Evolutionary conservation across 2,329 filamentous ascomycete species (phyloP).

Genomic region (Didymella lethalis): DNA sequence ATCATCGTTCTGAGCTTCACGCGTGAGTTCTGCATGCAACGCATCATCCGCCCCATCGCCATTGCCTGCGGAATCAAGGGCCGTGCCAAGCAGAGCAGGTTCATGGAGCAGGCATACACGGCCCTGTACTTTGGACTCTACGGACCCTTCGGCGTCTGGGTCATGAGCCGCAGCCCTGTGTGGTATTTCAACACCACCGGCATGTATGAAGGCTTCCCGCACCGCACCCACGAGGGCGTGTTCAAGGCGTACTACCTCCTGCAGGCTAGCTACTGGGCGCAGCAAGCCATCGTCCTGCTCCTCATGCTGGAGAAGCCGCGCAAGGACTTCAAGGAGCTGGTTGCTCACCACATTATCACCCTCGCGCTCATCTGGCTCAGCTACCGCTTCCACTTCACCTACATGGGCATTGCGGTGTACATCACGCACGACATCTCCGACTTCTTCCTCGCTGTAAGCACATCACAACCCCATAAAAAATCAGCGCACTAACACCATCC

Average conservation of each 20-base stretch:
- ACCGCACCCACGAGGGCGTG: conserved; percentile 76
- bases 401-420: conserved; percentile 92
- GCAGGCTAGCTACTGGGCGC: conserved; percentile 93
- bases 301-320: conserved; percentile 90
- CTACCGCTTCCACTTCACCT: conserved; percentile 96
- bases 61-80: conserved; percentile 72
- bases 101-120: conserved; percentile 97
- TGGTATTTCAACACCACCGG: conserved; percentile 94
- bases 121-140: conserved; percentile 87
- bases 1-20: conserved; percentile 90
- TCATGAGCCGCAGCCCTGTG: conserved; percentile 89
- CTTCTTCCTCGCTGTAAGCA: conserved; percentile 87
- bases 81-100: conserved; percentile 82
- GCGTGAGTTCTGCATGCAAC: conserved; percentile 95
- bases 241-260: conserved; percentile 98
- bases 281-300: conserved; percentile 88
- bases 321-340: conserved; percentile 94
- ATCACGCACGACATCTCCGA: conserved; percentile 94
- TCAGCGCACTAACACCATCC: background rate
- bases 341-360: conserved; percentile 90
- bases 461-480: background rate
- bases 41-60: conserved; percentile 79
- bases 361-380: conserved; percentile 82
- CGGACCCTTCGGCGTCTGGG: conserved; percentile 83
- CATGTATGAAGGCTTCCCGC: conserved; percentile 91